Base-by-base conservation (phyloP, 352 stramenopile genomes). In the Sclerospora graminicola region DNA sequence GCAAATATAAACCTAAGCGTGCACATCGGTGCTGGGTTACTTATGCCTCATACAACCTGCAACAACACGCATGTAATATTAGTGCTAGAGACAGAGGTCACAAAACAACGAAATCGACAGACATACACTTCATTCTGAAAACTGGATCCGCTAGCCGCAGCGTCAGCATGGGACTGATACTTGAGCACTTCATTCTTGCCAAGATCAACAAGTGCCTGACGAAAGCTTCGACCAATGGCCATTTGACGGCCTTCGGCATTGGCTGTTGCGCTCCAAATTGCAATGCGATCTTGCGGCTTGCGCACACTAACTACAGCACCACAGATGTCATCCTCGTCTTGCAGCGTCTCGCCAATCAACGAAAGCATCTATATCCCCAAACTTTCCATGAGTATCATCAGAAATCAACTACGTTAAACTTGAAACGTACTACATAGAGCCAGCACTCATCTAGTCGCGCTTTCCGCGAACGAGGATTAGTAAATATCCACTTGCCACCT, bases 401-500 rank as follows among this genome's bases (percentile, higher is more conserved):
- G 21, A 28, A 21, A 5, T 26, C 44, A 10, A 14, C 19, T n/a
- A 41, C 6, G 4, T 19, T 8, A n/a, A 37, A 3, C 31, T 0
- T 50, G 27, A 8, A 31, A 40, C 74, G 36, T 64, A 98, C 83
- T 52, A 95, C 93, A 54, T 94, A 93, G 30, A 98, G 77, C 93
- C 91, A 98, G 69, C 83, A 97, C 62, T 98, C 89, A 61, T 98
- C 89, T 55, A 94, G 71, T 60, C 84, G 69, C n/a, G 85, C 74
- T 51, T 86, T 89, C 49, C 95, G 86, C 39, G 89, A 88, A 55
- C 96, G 96, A 31, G 87, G 71, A 36, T 98, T 96, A 11, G 92
- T 97, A 29, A 98, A 85, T 47, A 98, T 95, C 75, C 95, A 98
- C 69, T 98, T 98, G 51, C 95, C 95, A 24, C 95, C 95, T 62